Base-by-base conservation (phyloP, 2,329 filamentous ascomycete genomes). In the Colletotrichum aenigma region DNA sequence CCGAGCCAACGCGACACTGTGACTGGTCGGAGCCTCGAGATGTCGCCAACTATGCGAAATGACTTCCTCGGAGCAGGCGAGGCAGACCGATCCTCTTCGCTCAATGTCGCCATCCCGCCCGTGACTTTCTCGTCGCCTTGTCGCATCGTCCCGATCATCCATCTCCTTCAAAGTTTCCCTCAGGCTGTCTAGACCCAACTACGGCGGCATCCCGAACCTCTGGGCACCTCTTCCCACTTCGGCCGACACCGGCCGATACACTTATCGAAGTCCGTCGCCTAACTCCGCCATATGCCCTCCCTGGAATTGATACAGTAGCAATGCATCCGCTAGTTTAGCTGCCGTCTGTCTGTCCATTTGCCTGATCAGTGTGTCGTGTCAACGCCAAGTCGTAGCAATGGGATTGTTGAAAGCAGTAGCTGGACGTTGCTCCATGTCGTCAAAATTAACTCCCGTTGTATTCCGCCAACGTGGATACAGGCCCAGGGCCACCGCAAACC, bases 401-500 rank as follows among this genome's bases (percentile, higher is more conserved):
- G 43, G n/a, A 52, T 52, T 52, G 43, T 61, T 7, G 13, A 30
- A 26, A 13, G 58, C 26, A 32, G 30, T n/a, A n/a, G 58, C 28
- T 66, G 24, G 24, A 16, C n/a, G 16, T 30, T 48, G 21, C 10
- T 36, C 26, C 52, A 67, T 28, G 64, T 68, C 52, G 70, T 68
- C 70, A 72, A 72, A 68, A 48, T 60, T 72, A 68, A 61, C 70
- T 72, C 52, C 61, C 61, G 61, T 64, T 16, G 16, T 15, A 28
- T 52, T 24, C 62, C 64, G 55, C 52, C 64, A 43, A n/a, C 64
- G 55, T 72, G 64, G 64, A 52, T 60, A 61, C 28, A 32, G 64
- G 34, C 70, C 62, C 43, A 64, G 64, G 70, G 43, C 52, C 15
- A 28, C 15, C 65, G 43, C 28, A 67, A 52, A 21, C 58, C 70